Percentiles rank a stretch among this genome's conserved stretches.
Conservation (phyloP, 192 early-diverging fungal species). For the Podila horticola region DNA sequence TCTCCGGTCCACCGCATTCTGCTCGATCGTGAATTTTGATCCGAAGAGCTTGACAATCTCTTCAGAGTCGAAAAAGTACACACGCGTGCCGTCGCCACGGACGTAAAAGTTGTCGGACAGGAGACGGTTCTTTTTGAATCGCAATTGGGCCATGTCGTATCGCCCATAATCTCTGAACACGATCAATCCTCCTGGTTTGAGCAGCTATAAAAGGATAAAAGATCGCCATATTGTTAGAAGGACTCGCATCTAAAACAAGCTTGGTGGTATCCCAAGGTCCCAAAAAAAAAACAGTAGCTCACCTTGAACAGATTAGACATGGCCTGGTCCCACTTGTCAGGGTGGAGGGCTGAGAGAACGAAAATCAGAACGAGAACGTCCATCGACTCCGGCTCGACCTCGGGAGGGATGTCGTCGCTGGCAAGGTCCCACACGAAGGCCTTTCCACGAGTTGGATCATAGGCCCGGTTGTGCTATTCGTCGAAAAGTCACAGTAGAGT, state of each 20-base stretch:
- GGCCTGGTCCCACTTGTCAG: slow-evolving; percentile 85
- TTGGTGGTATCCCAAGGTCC: too few species aligned
- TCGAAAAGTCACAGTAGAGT: not conserved
- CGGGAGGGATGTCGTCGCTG: slow-evolving; percentile 67
- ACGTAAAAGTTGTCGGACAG: slow-evolving; percentile 96
- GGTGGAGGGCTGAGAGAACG: slow-evolving; percentile 92
- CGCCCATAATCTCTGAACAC: slow-evolving; percentile 95
- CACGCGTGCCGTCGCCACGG: slow-evolving; percentile 94
- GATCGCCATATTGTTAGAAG: not conserved
- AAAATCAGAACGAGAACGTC: slow-evolving; percentile 95
- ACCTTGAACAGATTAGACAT: slow-evolving; percentile 84
- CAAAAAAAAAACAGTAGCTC: not conserved
- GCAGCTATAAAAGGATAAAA: slow-evolving; percentile 33
- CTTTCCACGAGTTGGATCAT: slow-evolving; percentile 73
- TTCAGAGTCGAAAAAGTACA: slow-evolving; percentile 91
- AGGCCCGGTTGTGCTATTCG: slow-evolving; percentile 62
- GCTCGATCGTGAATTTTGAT: slow-evolving; percentile 76
- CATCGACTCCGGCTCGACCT: slow-evolving; percentile 80
- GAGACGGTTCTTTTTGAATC: slow-evolving; percentile 92
- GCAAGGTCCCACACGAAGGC: slow-evolving; percentile 98
- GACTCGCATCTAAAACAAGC: too few species aligned
- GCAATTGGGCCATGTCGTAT: slow-evolving; percentile 97
- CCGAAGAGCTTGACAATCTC: slow-evolving; percentile 64
- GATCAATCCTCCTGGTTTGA: slow-evolving; percentile 93
- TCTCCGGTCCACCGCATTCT: slow-evolving; percentile 93